A percentile compares a stretch with the other conserved stretches of the same genome.
phyloP scores from a whole-genome alignment of 768 basidiomycete species.

The Suillus americanus region DNA sequence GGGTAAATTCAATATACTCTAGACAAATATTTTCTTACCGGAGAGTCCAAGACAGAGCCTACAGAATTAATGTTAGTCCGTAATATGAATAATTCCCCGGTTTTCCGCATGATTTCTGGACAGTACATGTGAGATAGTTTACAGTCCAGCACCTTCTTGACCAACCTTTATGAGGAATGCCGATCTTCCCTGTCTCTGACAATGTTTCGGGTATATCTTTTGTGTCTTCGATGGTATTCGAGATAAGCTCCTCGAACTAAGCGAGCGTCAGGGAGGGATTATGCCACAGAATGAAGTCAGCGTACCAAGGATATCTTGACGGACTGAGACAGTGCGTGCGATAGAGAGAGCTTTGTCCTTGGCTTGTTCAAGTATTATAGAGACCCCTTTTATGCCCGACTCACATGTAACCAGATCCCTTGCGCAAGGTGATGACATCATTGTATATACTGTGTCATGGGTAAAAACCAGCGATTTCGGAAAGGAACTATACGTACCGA shows the following conservation, averaged over 20 bases:
- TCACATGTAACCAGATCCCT: conserved; percentile 94
- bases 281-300: conserved; percentile 10
- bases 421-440: conserved; percentile 93
- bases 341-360: conserved; percentile 95
- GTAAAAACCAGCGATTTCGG: conserved; percentile 21
- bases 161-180: conserved; percentile 79
- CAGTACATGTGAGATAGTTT: conserved; percentile 11
- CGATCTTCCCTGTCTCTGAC: conserved; percentile 93
- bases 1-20: conserved; percentile 4
- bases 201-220: conserved; percentile 94
- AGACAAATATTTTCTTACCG: conserved; percentile 50
- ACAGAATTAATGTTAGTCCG: conserved; percentile 94
- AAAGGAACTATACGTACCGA: conserved; percentile 50
- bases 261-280: conserved; percentile 1
- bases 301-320: conserved; percentile 91
- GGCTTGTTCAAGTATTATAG: conserved; percentile 8
- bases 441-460: conserved; percentile 76
- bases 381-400: conserved; percentile 29
- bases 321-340: conserved; percentile 93
- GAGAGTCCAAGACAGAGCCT: conserved; percentile 95
- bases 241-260: conserved; percentile 90
- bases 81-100: conserved; percentile 90
- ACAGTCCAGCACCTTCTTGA: conserved; percentile 5
- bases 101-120: conserved; percentile 95
- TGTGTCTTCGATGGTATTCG: conserved; percentile 92